Evolutionary conservation across 78 protist genomes (phyloP), one percentile per base, ranked within the genome.

Genomic region (Bigelowiella natans): DNA sequence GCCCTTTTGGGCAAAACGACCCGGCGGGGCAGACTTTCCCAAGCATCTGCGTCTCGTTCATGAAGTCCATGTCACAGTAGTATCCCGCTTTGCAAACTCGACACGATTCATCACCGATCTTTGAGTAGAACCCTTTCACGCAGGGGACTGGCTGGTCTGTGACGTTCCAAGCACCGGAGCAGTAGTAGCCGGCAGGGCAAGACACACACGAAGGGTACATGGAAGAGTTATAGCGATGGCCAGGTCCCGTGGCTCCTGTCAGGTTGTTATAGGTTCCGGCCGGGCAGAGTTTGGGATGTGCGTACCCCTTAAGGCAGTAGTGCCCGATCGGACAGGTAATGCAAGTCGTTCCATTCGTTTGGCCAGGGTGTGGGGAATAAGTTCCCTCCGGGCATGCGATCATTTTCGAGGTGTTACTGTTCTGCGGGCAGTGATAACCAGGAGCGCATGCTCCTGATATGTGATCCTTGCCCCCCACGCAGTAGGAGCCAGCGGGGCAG

Each of bases 381-480:
- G 94, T 85, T 34, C 94, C 94, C n/a, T 30, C 51, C 0, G 94
- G 92, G 88, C 94, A 92, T 34, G 2, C 51, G 34, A 1, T 0
- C 11, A 86, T 83, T 11, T 34, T 1, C 30, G 85, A 18, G 39
- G 86, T 63, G 39, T 40, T 51, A 51, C 18, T 7, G 7, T 26
- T 51, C 34, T 51, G 73, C 18, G 73, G 7, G 73, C 18, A 51
- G 7, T 7, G 34, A 26, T 51, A 18, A 51, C 7, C 18, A 18
- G 7, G 73, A 26, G 73, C 18, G 73, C 73, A 18, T 51, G 18
- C 18, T 7, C 18, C 18, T 51, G 73, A 51, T 26, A 51, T 51
- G 73, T 51, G 18, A 7, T 26, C 73, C 73, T 51, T 18, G 73
- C n/a, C n/a, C n/a, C n/a, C n/a, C n/a, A 51, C 34, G 18, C 73